Evolutionary conservation across 2,329 filamentous ascomycete species (phyloP).

Genomic region (Pseudogymnoascus sp.): DNA sequence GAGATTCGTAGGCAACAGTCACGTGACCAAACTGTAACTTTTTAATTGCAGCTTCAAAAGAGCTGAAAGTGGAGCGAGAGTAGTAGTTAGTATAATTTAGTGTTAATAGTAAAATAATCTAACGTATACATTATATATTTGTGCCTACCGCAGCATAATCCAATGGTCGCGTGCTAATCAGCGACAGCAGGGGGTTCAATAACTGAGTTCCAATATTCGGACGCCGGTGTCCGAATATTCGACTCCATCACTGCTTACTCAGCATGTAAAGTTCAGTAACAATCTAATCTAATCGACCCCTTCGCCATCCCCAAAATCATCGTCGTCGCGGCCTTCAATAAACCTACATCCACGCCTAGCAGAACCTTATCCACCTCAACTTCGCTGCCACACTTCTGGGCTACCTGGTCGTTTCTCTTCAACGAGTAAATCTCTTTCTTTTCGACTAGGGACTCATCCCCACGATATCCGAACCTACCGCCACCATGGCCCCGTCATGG

Average conservation of each 20-base stretch:
- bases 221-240: no score
- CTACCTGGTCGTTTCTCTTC: neutral
- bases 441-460: neutral
- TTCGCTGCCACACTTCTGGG: neutral
- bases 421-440: neutral
- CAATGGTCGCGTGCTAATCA: neutral
- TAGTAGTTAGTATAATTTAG: neutral
- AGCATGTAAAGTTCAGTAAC: neutral
- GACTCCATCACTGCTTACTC: neutral
- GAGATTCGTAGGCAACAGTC: neutral
- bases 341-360: conserved; percentile 1
- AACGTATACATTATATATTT: neutral
- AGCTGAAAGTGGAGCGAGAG: neutral
- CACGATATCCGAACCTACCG: conserved; percentile 7
- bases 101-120: neutral
- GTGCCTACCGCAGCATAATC: neutral
- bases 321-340: conserved; percentile 1
- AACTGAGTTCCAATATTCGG: no score
- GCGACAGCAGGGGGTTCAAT: neutral
- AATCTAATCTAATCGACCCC: conserved; percentile 9
- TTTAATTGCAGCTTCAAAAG: neutral
- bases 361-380: neutral
- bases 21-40: neutral
- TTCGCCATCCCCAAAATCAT: conserved; percentile 5
- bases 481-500: conserved; percentile 6